Evolutionary conservation across 2,329 filamentous ascomycete genomes (phyloP).

Genomic region (Metarhizium album): DNA sequence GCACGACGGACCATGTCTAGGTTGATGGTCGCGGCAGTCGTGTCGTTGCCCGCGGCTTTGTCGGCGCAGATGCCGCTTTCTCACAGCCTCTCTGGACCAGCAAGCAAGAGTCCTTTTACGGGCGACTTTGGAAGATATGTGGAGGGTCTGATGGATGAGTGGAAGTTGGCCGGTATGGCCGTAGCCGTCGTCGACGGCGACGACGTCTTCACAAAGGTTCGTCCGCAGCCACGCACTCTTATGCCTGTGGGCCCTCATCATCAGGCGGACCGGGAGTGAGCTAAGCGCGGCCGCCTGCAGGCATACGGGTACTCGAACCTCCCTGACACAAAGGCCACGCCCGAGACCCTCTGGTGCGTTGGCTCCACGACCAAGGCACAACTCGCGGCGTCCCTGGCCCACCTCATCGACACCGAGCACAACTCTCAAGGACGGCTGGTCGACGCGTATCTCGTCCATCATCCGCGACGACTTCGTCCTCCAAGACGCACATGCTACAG

Average conservation of each 20-base stretch:
- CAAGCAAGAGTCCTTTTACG: background rate
- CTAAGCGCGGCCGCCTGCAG: constrained; percentile 8
- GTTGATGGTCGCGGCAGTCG: background rate
- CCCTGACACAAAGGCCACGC: constrained; percentile 29
- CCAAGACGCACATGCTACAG: constrained; percentile 31
- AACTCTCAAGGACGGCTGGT: constrained; percentile 29
- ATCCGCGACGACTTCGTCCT: constrained; percentile 43
- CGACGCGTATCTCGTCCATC: constrained; percentile 33
- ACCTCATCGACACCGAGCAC: constrained; percentile 34
- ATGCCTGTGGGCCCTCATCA: too few relatives aligned
- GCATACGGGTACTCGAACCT: constrained; percentile 19
- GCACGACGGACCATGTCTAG: background rate
- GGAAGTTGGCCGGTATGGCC: background rate
- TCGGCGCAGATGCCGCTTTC: background rate
- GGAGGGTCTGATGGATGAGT: background rate
- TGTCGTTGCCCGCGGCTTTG: background rate
- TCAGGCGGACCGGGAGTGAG: too few relatives aligned
- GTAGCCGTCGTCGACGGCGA: background rate
- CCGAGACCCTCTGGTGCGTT: constrained; percentile 41
- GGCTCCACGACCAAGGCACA: constrained; percentile 48
- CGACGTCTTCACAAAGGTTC: background rate
- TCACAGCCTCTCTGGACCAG: background rate
- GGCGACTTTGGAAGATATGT: background rate
- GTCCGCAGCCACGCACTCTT: background rate
- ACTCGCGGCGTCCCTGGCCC: constrained; percentile 37